Evolutionary conservation across 2,329 filamentous ascomycete genomes (phyloP), one percentile per base, ranked within the genome.

Genomic region (Trichoderma simmonsii): DNA sequence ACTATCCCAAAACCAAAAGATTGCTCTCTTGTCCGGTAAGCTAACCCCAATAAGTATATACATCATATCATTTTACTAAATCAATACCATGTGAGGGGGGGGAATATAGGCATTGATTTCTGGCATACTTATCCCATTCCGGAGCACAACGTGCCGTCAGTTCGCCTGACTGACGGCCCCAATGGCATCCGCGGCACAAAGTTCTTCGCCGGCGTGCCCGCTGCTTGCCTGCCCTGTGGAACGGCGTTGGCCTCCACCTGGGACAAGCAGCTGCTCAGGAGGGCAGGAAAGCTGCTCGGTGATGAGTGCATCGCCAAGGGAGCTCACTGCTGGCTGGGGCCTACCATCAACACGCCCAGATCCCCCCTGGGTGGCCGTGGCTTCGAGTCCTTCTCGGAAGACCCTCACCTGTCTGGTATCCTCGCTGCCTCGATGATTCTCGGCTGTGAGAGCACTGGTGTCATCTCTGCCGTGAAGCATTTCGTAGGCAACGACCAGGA

Each of bases 291-390:
- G 30, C 30, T 66, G 14, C 21, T 66, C 3, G 63, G 63, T 18
- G 63, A 66, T 57, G 63, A 66, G 7, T 66, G 63, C 63, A 66
- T 66, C 30, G 63, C 63, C 48, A 66, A 66, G 34, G 63, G 63
- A 14, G 63, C 63, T 9, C 63, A 66, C 30, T 56, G 48, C 48
- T 66, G 63, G 63, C 48, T 66, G 8, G 63, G 63, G 14, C 63
- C 63, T 26, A 66, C 63, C 14, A 66, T 66, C 15, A 66, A 66
- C 48, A 66, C 63, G 9, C 63, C 63, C 48, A 54, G 63, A 26
- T 66, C 63, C 4, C 63, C 63, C 12, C 30, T 66, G 14, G 63
- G 63, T 2, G 63, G 63, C 3, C 63, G 63, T 36, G 63, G 63
- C 63, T 66, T 66, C 9, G 63, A 66, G 48, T 66, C 63, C 2